A percentile compares a stretch with the other conserved stretches of the same genome.
Evolutionary conservation across 768 basidiomycete species (phyloP).

Genomic region (Collybia sordida): DNA sequence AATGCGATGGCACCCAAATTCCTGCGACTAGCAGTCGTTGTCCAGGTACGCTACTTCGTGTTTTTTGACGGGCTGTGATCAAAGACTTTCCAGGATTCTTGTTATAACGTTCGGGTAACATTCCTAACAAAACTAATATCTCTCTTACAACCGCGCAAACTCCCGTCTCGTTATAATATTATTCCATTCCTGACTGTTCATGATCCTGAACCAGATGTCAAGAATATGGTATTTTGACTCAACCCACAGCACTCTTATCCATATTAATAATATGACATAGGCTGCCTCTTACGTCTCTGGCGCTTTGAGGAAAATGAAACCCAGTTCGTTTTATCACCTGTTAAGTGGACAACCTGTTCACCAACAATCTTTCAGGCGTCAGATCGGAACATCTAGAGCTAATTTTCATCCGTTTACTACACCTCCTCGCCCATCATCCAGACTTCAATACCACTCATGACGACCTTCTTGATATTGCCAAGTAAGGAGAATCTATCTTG

Average conservation of each 20-base stretch:
- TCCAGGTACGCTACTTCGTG: conserved; percentile 61
- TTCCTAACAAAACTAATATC: conserved; percentile 77
- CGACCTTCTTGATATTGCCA: conserved; percentile 74
- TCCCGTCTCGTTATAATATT: conserved; percentile 74
- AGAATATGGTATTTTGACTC: conserved; percentile 49
- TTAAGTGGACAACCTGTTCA: background rate
- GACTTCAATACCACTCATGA: conserved; percentile 76
- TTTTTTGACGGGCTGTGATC: background rate
- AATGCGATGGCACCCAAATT: conserved; percentile 61
- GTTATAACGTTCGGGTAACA: conserved; percentile 77
- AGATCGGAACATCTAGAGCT: conserved; percentile 74
- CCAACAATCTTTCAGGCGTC: conserved; percentile 33
- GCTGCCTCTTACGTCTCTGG: conserved; percentile 56
- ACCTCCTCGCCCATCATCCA: conserved; percentile 91
- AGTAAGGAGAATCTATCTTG: conserved; percentile 45
- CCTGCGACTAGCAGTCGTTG: conserved; percentile 63
- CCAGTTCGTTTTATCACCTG: conserved; percentile 31
- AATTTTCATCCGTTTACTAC: conserved; percentile 82
- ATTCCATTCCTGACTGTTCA: conserved; percentile 88
- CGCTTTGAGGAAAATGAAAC: conserved; percentile 43
- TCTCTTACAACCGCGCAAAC: conserved; percentile 61
- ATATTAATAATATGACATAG: conserved; percentile 28
- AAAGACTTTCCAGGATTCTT: conserved; percentile 64
- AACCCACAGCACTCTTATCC: conserved; percentile 2
- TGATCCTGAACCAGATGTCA: conserved; percentile 87